These are phyloP conservation scores for Prunus yedoensis DNA, from an alignment of 331 rosid genomes.

Conservation along the genomic window DNA sequence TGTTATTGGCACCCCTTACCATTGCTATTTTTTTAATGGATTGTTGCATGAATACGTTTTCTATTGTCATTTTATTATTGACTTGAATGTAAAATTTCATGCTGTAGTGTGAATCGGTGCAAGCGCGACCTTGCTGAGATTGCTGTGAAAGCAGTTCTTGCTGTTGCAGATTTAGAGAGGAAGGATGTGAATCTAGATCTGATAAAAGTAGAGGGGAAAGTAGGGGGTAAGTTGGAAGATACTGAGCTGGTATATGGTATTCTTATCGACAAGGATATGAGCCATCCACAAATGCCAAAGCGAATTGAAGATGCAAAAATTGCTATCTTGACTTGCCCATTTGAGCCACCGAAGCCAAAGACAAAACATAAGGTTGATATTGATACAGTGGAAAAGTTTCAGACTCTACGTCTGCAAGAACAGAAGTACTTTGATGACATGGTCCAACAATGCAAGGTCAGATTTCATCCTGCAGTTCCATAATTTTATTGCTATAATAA, in stretches of 20 bases:
- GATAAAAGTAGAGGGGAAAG: slow-evolving; percentile 94
- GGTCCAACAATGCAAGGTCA: slow-evolving; percentile 95
- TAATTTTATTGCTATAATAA: neutral
- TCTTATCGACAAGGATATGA: slow-evolving; percentile 94
- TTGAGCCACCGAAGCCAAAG: slow-evolving; percentile 99
- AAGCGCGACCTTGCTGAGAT: slow-evolving; percentile 95
- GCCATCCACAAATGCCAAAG: slow-evolving; percentile 99
- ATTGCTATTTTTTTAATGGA: neutral
- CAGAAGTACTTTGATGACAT: slow-evolving; percentile 92
- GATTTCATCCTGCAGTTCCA: neutral
- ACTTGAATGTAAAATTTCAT: slow-evolving; percentile 16
- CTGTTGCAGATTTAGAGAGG: slow-evolving; percentile 96
- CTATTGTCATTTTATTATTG: neutral
- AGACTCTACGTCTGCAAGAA: slow-evolving; percentile 78
- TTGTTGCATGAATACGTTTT: neutral
- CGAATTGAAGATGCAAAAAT: slow-evolving; percentile 83
- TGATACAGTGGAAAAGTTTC: slow-evolving; percentile 94
- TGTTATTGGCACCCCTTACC: neutral
- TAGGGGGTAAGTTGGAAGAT: slow-evolving; percentile 96
- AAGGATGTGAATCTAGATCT: slow-evolving; percentile 90
- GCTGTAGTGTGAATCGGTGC: slow-evolving; percentile 88
- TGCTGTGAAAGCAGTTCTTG: slow-evolving; percentile 91
- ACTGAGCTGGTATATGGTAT: slow-evolving; percentile 93
- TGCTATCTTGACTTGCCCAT: slow-evolving; percentile 96
- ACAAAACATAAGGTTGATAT: slow-evolving; percentile 99